phyloP scores from a whole-genome alignment of 179 eudicot species.

The Camellia oleifera region DNA sequence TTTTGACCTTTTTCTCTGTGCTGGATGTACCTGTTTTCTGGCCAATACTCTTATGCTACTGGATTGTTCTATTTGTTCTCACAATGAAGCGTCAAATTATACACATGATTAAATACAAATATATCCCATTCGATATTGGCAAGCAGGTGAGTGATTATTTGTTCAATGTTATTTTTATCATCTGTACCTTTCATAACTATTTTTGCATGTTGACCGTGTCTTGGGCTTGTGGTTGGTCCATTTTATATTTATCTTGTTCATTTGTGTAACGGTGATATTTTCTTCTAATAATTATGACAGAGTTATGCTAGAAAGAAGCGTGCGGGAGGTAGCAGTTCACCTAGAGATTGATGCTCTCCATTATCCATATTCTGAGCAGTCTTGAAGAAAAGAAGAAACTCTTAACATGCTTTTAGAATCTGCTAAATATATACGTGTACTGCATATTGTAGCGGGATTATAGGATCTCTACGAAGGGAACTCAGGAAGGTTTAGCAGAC shows the following conservation, averaged over 20 bases:
- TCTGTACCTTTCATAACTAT: background rate
- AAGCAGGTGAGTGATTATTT: slow-evolving; percentile 31
- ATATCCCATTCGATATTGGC: slow-evolving; percentile 35
- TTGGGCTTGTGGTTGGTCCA: background rate
- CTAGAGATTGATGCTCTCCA: slow-evolving; percentile 10
- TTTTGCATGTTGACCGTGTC: background rate
- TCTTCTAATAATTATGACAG: slow-evolving; percentile 1
- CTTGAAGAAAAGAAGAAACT: background rate
- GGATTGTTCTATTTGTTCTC: slow-evolving; percentile 42
- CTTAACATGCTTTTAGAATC: background rate
- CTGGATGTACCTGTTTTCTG: slow-evolving; percentile 63
- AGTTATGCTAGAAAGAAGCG: slow-evolving; percentile 14
- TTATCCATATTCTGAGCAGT: background rate
- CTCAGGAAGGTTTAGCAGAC: background rate
- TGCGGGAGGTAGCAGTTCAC: slow-evolving; percentile 9
- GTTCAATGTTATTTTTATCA: background rate
- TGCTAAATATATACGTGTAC: background rate
- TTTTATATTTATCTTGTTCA: background rate
- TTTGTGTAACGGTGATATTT: background rate
- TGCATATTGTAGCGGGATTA: background rate
- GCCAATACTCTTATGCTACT: slow-evolving; percentile 51
- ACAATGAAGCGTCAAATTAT: slow-evolving; percentile 44
- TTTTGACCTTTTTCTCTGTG: slow-evolving; percentile 57
- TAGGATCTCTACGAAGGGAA: background rate
- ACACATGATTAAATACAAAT: slow-evolving; percentile 43